phyloP scores from a whole-genome alignment of 768 basidiomycete species.

The Boletus sp. region DNA sequence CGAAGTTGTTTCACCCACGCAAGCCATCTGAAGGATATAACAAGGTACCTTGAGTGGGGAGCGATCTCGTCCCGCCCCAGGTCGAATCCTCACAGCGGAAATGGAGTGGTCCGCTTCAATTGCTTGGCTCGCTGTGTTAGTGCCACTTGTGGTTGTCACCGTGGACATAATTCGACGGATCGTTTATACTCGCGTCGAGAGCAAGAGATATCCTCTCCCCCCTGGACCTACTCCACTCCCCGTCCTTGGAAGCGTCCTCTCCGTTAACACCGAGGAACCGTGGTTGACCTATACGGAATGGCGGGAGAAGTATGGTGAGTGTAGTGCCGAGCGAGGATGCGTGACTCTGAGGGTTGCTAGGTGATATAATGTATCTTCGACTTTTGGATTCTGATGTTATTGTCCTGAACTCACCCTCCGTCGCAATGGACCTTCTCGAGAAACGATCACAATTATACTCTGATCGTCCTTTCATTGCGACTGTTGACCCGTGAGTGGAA shows the following conservation, averaged over 20 bases:
- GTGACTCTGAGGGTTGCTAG: constrained; percentile 16
- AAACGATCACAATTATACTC: constrained; percentile 45
- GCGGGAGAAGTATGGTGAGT: constrained; percentile 8
- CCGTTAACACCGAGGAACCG: constrained; percentile 1
- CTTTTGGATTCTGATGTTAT: constrained; percentile 44
- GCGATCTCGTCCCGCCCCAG: not conserved
- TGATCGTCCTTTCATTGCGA: constrained; percentile 18
- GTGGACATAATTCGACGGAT: not conserved
- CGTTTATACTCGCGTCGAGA: not conserved
- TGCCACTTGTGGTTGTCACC: not conserved
- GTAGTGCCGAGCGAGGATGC: not conserved
- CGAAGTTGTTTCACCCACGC: too few relatives aligned
- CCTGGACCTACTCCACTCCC: constrained; percentile 11
- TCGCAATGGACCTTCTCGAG: constrained; percentile 44
- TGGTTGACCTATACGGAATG: constrained; percentile 11
- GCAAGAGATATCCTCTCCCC: constrained; percentile 6
- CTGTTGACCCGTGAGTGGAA: constrained; percentile 1
- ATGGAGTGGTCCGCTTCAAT: not conserved
- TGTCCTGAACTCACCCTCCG: constrained; percentile 42
- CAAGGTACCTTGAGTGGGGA: not conserved
- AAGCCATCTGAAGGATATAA: not conserved
- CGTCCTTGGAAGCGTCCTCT: not conserved
- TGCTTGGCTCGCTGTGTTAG: not conserved
- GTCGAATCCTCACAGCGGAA: not conserved
- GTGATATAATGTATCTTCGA: constrained; percentile 45